Evolutionary conservation across 139 green algal species (phyloP).

Genomic region (Spirogloea muscicola): DNA sequence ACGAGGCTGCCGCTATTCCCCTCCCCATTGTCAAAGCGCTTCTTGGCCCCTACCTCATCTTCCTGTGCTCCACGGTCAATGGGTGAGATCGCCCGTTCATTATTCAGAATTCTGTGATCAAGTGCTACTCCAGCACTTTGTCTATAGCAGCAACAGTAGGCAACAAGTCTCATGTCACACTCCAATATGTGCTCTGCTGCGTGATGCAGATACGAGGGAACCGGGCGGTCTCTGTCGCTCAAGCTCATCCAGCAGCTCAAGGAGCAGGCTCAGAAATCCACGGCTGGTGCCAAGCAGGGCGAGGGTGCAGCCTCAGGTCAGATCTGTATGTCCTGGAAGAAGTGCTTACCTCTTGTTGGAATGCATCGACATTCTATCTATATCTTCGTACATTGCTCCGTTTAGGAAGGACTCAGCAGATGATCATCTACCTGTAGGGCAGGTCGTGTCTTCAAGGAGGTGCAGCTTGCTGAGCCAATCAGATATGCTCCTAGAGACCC

Average conservation of each 20-base stretch:
- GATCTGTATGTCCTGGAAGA: no score
- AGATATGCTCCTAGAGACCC: conserved; percentile 83
- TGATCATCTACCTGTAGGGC: no score
- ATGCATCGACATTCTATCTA: no score
- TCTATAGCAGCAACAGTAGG: background rate
- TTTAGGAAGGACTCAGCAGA: no score
- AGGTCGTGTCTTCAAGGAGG: conserved; percentile 82
- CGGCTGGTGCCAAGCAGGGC: background rate
- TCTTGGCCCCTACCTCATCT: conserved; percentile 95
- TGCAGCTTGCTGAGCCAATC: conserved; percentile 86
- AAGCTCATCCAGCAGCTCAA: conserved; percentile 94
- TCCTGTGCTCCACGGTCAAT: conserved; percentile 94
- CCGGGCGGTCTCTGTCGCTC: conserved; percentile 83
- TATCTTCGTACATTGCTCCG: no score
- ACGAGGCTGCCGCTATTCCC: conserved; percentile 94
- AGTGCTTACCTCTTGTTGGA: no score
- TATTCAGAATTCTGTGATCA: no score
- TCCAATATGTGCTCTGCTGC: no score
- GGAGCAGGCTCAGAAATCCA: conserved; percentile 31
- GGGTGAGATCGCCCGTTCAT: conserved; percentile 46
- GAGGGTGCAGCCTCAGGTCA: no score
- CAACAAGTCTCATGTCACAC: background rate
- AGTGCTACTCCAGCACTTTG: no score
- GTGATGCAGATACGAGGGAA: conserved; percentile 87
- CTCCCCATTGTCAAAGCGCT: conserved; percentile 85